Percentiles rank a stretch among this genome's conserved stretches.
These are phyloP conservation scores for Saccharomyces jurei DNA, from an alignment of 805 yeast genomes.

Conservation along the genomic window DNA sequence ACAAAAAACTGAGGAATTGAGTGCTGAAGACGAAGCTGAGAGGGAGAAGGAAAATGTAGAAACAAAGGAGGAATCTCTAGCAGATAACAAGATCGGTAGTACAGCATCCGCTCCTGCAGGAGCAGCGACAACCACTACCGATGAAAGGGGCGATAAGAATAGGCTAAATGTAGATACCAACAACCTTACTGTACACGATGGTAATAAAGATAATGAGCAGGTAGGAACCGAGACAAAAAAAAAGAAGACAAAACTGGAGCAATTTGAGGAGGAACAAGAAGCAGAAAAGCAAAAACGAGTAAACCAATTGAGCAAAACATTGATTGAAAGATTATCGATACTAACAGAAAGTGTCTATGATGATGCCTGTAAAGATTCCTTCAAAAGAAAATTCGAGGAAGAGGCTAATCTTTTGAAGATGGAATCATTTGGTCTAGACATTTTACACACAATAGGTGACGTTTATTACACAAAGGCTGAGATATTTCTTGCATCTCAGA, in stretches of 20 bases:
- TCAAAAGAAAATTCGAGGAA: slow-evolving; percentile 54
- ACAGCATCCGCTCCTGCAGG: neutral
- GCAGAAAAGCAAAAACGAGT: slow-evolving; percentile 59
- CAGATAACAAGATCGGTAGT: slow-evolving; percentile 3
- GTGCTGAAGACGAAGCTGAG: slow-evolving; percentile 39
- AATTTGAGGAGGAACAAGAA: slow-evolving; percentile 70
- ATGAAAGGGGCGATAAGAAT: neutral
- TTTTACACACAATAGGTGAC: slow-evolving; percentile 66
- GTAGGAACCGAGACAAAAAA: slow-evolving; percentile 10
- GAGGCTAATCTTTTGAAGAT: slow-evolving; percentile 79
- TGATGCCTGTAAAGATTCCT: slow-evolving; percentile 52
- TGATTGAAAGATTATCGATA: slow-evolving; percentile 46
- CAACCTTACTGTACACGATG: neutral
- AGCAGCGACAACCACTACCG: neutral
- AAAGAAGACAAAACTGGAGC: slow-evolving; percentile 41
- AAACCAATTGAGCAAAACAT: slow-evolving; percentile 49
- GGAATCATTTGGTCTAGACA: slow-evolving; percentile 81
- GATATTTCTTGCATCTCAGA: slow-evolving; percentile 57
- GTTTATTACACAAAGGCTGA: slow-evolving; percentile 59
- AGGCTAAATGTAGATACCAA: neutral
- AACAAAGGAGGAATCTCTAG: slow-evolving; percentile 16
- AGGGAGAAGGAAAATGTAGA: slow-evolving; percentile 31
- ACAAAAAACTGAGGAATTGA: slow-evolving; percentile 49
- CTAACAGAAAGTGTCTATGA: slow-evolving; percentile 58
- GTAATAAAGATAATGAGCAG: neutral